phyloP scores from a whole-genome alignment of 441 rosid genomes.

The Populus hybrid region DNA sequence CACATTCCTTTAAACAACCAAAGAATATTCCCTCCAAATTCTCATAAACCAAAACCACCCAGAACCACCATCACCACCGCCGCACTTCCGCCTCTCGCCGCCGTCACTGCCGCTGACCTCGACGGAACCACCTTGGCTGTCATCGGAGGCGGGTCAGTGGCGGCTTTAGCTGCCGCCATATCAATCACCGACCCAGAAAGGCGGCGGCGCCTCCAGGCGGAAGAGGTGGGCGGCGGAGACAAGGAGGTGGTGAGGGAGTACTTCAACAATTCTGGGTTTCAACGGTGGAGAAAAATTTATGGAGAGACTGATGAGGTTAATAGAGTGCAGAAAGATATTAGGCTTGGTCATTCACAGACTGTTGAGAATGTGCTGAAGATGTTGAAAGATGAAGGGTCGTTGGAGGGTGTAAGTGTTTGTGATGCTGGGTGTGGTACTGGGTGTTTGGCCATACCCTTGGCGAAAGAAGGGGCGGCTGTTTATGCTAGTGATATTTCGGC shows the following conservation, averaged over 20 bases:
- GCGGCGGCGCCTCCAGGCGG: slow-evolving; percentile 75
- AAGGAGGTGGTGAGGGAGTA: slow-evolving; percentile 91
- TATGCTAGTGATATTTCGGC: slow-evolving; percentile 88
- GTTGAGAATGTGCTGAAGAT: slow-evolving; percentile 70
- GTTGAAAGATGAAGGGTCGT: slow-evolving; percentile 67
- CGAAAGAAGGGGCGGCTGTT: slow-evolving; percentile 81
- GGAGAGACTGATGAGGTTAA: slow-evolving; percentile 87
- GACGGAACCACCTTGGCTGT: slow-evolving; percentile 66
- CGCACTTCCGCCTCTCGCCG: slow-evolving; percentile 46
- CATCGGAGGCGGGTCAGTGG: slow-evolving; percentile 74
- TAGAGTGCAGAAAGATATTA: slow-evolving; percentile 71
- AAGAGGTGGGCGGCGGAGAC: slow-evolving; percentile 89
- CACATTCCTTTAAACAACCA: slow-evolving; percentile 28
- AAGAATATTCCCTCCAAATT: slow-evolving; percentile 26
- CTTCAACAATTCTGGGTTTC: slow-evolving; percentile 78
- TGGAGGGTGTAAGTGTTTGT: slow-evolving; percentile 73
- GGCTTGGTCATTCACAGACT: slow-evolving; percentile 80
- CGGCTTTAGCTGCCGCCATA: slow-evolving; percentile 74
- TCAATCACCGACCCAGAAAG: slow-evolving; percentile 79
- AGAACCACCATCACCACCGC: slow-evolving; percentile 28
- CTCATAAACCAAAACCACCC: slow-evolving; percentile 24
- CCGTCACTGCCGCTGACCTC: slow-evolving; percentile 42
- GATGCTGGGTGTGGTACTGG: slow-evolving; percentile 95
- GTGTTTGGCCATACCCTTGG: slow-evolving; percentile 67
- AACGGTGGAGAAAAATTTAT: slow-evolving; percentile 87